Conservation (phyloP, 352 stramenopile species). For the Pythium oligandrum region DNA sequence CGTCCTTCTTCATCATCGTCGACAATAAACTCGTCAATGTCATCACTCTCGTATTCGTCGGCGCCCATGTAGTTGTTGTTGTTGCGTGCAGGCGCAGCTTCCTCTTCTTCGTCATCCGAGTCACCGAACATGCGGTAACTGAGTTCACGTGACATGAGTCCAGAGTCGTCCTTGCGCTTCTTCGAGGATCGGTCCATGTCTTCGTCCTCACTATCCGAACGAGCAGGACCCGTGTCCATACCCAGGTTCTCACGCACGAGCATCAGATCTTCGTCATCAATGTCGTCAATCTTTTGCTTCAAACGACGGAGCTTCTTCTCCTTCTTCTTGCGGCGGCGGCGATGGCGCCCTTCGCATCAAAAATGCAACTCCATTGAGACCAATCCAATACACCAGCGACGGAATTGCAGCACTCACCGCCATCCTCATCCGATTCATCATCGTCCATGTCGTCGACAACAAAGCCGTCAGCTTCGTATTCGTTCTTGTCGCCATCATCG, state of each 20-base stretch:
- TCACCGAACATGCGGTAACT: slow-evolving; percentile 88
- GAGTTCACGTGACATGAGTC: slow-evolving; percentile 81
- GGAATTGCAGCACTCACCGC: slow-evolving; percentile 1
- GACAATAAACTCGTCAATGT: slow-evolving; percentile 89
- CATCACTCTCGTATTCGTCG: slow-evolving; percentile 87
- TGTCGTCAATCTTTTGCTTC: slow-evolving; percentile 86
- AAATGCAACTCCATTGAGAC: no score
- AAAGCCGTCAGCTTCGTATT: slow-evolving; percentile 88
- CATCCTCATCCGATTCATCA: slow-evolving; percentile 66
- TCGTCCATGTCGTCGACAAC: slow-evolving; percentile 82
- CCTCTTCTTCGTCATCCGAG: slow-evolving; percentile 85
- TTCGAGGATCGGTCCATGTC: slow-evolving; percentile 56
- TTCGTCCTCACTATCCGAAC: slow-evolving; percentile 74
- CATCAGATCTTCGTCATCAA: slow-evolving; percentile 86
- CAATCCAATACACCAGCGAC: no score
- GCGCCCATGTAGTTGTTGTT: slow-evolving; percentile 81
- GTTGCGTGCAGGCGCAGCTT: slow-evolving; percentile 52
- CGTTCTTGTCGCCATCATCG: slow-evolving; percentile 80
- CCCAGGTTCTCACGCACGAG: slow-evolving; percentile 88
- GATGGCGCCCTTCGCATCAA: slow-evolving; percentile 37
- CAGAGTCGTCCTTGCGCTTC: slow-evolving; percentile 66
- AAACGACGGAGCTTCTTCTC: slow-evolving; percentile 84
- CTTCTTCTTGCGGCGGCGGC: slow-evolving; percentile 76
- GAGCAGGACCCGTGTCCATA: slow-evolving; percentile 71
- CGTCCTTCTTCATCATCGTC: slow-evolving; percentile 87